phyloP scores from a whole-genome alignment of 257 asterid genomes.

The Cinchona pubescens region DNA sequence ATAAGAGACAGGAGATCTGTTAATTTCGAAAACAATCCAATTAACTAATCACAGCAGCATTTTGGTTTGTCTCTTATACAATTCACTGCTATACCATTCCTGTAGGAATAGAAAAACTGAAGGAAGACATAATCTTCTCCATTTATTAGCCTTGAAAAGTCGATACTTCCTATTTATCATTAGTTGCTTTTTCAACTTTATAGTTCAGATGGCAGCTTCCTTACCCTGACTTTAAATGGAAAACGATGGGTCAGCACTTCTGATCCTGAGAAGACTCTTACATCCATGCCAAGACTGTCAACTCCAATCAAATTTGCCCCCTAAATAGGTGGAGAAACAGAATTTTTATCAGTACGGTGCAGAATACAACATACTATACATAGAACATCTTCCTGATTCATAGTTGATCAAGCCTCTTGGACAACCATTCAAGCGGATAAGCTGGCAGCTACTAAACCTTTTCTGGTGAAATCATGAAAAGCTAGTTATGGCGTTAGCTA shows the following conservation, averaged over 20 bases:
- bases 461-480: too few relatives aligned
- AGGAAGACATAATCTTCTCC: not conserved
- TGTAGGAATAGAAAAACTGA: not conserved
- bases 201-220: conserved; percentile 11
- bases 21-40: not conserved
- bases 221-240: conserved; percentile 67
- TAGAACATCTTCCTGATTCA: too few relatives aligned
- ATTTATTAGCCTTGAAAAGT: not conserved
- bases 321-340: conserved; percentile 21
- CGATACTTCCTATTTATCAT: too few relatives aligned
- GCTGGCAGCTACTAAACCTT: too few relatives aligned
- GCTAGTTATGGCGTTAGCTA: too few relatives aligned
- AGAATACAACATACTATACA: not conserved
- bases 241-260: conserved; percentile 76
- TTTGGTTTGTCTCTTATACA: not conserved
- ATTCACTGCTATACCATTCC: not conserved
- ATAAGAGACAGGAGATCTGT: not conserved
- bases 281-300: conserved; percentile 82
- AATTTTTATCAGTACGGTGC: conserved; percentile 12
- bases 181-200: not conserved
- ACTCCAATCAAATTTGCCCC: conserved; percentile 68
- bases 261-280: conserved; percentile 57
- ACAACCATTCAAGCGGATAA: too few relatives aligned
- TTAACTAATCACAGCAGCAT: not conserved
- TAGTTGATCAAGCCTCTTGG: too few relatives aligned